Base-by-base conservation (phyloP, 768 basidiomycete species). In the Boletus sp. region DNA sequence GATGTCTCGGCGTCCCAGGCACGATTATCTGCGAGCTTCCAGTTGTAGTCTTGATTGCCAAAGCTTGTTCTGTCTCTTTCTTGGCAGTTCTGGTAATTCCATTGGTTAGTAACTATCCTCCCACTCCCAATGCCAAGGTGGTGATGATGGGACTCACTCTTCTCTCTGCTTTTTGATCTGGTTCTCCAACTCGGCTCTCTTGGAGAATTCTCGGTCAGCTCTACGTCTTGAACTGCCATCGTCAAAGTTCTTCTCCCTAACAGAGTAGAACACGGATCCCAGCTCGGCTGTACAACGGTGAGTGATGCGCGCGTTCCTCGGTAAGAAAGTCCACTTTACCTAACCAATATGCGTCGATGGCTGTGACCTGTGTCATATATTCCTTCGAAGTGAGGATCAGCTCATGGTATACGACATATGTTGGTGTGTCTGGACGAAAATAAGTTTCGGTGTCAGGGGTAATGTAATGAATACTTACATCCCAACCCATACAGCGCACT, bases 351-450 rank as follows among this genome's bases (percentile, higher is more conserved):
- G 97, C 87, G 67, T 98, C 94, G 57, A 98, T 90, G 0, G 96
- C 85, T 3, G 97, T 98, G n/a, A 99, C 97, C 70, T 94, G 93
- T 17, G 95, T 96, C 95, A 98, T 97, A 74, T 99, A 99, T 72
- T 92, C 88, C 66, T 95, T 96, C 32, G 94, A 95, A 11, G 94
- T 96, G 62, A 96, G 75, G 57, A 97, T 95, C 51, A 96, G 79
- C 66, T 98, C 96, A 68, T 99, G 97, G 69, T 98, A 99, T 33
- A 99, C 83, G 45, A 97, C 90, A 71, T 98, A 98, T 39, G 94
- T 88, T 7, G 96, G 96, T 21, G 94, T 96, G 71, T 93, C 93
- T 94, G 64, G 10, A 55, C 23, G 34, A 54, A 32, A 34, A 33
- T 65, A 40, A 61, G 37, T 27, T 29, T 23, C 5, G 0, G 45